These are phyloP conservation scores for Geosiphon pyriformis DNA, from an alignment of 192 early-diverging fungal species.

Conservation along the genomic window DNA sequence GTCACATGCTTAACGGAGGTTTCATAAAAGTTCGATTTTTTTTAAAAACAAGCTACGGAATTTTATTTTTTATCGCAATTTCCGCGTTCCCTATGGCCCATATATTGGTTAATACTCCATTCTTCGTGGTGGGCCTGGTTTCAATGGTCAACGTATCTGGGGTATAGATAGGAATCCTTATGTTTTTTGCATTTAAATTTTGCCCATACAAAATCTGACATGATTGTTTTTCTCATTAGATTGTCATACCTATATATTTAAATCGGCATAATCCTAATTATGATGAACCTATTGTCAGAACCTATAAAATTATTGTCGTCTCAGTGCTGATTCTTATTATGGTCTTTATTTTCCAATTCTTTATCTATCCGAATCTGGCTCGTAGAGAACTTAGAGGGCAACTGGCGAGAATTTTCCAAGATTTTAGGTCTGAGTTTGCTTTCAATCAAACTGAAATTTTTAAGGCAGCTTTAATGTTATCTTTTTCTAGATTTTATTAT, in stretches of 20 bases:
- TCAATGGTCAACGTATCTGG: neutral
- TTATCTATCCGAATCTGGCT: constrained; percentile 6
- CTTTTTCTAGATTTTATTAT: too few species aligned
- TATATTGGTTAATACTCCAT: neutral
- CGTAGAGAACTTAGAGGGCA: constrained; percentile 9
- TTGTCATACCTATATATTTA: neutral
- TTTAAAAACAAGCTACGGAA: too few species aligned
- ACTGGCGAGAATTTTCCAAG: neutral
- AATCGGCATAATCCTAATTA: neutral
- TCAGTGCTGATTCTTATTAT: neutral
- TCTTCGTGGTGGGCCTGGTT: neutral
- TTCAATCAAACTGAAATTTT: too few species aligned
- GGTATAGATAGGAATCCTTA: neutral
- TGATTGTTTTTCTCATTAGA: neutral
- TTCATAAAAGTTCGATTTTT: too few species aligned
- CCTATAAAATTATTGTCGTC: neutral
- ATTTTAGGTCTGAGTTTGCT: too few species aligned
- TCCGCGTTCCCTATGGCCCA: neutral
- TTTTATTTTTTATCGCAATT: neutral
- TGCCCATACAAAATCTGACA: too few species aligned
- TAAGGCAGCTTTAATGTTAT: too few species aligned
- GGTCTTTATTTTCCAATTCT: neutral
- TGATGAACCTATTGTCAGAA: neutral
- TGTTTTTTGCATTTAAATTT: neutral
- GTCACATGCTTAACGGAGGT: too few species aligned